These are phyloP conservation scores for Speleostelium caveatum DNA, from an alignment of 78 protist genomes.

Conservation along the genomic window DNA sequence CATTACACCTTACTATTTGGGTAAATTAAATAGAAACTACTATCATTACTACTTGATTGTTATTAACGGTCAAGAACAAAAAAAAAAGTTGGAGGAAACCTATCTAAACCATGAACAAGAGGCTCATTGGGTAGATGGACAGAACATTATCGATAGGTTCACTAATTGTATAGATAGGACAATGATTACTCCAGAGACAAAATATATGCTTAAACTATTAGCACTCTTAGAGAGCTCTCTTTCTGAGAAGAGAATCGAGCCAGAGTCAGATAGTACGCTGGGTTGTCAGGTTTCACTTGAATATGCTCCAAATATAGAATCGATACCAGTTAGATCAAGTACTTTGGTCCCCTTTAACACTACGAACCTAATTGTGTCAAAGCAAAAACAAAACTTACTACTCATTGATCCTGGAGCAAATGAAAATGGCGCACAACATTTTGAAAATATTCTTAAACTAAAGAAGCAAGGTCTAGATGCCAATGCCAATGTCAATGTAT, in stretches of 20 bases:
- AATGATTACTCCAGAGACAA: conserved; percentile 25
- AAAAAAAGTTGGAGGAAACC: not conserved
- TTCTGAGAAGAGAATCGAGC: not conserved
- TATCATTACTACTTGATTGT: conserved; percentile 17
- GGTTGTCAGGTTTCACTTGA: conserved; percentile 7
- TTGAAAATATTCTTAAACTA: conserved; percentile 25
- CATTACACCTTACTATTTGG: conserved; percentile 26
- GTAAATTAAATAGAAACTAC: not conserved
- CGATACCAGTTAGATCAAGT: conserved; percentile 34
- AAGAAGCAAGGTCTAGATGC: not conserved
- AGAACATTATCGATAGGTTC: not conserved
- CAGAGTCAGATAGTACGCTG: not conserved
- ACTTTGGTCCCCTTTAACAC: conserved; percentile 31
- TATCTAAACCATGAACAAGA: not conserved
- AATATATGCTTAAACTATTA: not conserved
- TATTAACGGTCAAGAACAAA: not conserved
- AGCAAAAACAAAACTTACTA: not conserved
- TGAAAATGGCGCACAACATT: conserved; percentile 14
- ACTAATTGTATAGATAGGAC: not conserved
- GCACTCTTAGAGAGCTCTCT: not conserved
- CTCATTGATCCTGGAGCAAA: conserved; percentile 67
- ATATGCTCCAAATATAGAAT: conserved; percentile 53
- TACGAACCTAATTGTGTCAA: conserved; percentile 28
- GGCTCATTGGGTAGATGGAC: not conserved
- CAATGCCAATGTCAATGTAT: conserved; percentile 1